phyloP scores from a whole-genome alignment of 2,329 filamentous ascomycete genomes.

The Paraphaeosphaeria minitans region DNA sequence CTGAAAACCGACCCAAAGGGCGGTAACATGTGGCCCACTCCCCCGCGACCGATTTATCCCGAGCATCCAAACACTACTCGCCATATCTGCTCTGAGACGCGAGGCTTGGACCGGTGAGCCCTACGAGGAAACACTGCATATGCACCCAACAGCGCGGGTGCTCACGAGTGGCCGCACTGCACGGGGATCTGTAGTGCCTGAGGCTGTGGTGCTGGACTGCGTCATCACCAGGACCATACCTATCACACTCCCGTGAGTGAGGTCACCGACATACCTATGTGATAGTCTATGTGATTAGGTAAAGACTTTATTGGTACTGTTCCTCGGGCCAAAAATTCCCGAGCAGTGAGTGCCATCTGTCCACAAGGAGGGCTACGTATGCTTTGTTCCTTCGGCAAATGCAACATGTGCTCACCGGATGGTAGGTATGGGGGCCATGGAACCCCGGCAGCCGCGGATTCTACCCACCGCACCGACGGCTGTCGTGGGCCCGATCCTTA shows the following conservation, averaged over 20 bases:
- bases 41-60: conserved; percentile 2
- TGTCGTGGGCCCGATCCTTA: conserved; percentile 4
- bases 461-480: conserved; percentile 3
- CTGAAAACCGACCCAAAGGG: conserved; percentile 19
- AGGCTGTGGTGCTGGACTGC: conserved; percentile 14
- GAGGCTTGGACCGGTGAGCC: conserved; percentile 20
- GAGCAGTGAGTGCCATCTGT: not conserved
- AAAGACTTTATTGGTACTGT: not conserved
- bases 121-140: conserved; percentile 14
- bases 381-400: conserved; percentile 14
- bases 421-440: conserved; percentile 16
- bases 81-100: conserved; percentile 14
- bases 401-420: conserved; percentile 18
- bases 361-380: conserved; percentile 8
- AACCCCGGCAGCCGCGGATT: not conserved
- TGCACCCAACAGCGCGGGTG: conserved; percentile 7
- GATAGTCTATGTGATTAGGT: not conserved
- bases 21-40: conserved; percentile 16
- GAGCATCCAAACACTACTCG: conserved; percentile 14
- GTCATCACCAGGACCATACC: not conserved
- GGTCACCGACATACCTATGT: not conserved
- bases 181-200: conserved; percentile 10
- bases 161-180: conserved; percentile 5
- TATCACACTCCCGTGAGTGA: not conserved
- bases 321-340: not conserved